Conservation (phyloP, 2,329 filamentous ascomycete species). For the Colletotrichum abscissum region DNA sequence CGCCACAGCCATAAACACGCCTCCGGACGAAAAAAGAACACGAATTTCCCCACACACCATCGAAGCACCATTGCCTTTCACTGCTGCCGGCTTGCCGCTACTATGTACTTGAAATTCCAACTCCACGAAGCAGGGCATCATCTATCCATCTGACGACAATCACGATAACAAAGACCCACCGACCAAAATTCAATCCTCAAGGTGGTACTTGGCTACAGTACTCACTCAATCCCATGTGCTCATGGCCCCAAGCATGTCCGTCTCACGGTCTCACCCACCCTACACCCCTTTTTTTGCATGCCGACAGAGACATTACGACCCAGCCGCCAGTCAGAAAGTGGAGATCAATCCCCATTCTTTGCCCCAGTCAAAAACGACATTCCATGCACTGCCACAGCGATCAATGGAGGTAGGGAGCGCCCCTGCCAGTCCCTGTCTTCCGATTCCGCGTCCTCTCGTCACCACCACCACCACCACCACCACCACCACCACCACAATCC, state of each 20-base stretch:
- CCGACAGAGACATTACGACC: constrained; percentile 22
- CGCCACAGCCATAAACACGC: constrained; percentile 17
- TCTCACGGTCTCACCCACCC: constrained; percentile 4
- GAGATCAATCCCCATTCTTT: constrained; percentile 22
- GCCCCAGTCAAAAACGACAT: constrained; percentile 23
- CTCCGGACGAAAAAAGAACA: background rate
- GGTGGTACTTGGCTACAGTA: background rate
- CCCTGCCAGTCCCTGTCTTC: background rate
- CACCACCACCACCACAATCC: background rate
- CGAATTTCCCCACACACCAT: background rate
- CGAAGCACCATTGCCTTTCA: background rate
- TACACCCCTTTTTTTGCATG: constrained; percentile 24
- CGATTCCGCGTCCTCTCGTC: constrained; percentile 2
- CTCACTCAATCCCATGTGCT: background rate
- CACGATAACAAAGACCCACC: background rate
- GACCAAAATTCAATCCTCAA: background rate
- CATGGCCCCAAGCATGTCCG: background rate
- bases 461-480: background rate
- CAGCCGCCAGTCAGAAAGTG: constrained; percentile 6
- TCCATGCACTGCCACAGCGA: constrained; percentile 34
- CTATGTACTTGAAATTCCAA: background rate
- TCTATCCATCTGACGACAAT: background rate
- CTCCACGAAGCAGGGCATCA: background rate
- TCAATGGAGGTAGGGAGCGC: constrained; percentile 29
- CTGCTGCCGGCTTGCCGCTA: background rate